phyloP scores from a whole-genome alignment of 2,329 filamentous ascomycete species.

The Alternaria gansuensis region DNA sequence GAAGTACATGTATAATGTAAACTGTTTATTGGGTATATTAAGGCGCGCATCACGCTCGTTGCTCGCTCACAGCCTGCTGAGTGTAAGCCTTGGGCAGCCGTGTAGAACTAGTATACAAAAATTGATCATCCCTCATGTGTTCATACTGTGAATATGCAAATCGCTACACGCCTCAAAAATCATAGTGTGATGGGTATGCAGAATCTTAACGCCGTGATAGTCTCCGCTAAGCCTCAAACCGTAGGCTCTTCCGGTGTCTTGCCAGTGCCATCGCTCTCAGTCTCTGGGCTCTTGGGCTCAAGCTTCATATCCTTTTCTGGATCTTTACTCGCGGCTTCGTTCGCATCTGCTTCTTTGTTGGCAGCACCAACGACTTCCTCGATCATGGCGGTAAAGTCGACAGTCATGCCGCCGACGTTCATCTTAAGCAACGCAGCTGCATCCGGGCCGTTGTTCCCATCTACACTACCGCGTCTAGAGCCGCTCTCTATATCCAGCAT shows the following conservation, averaged over 20 bases:
- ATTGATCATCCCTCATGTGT: conserved; percentile 11
- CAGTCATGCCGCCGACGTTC: conserved; percentile 40
- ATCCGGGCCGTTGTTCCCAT: conserved; percentile 19
- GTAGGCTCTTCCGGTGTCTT: conserved; percentile 29
- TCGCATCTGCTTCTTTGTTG: conserved; percentile 26
- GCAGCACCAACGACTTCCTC: conserved; percentile 45
- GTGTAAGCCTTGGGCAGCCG: not conserved
- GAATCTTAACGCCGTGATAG: conserved; percentile 8
- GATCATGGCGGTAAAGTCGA: conserved; percentile 51
- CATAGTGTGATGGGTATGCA: conserved; percentile 2
- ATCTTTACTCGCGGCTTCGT: not conserved
- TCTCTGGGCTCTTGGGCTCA: conserved; percentile 19
- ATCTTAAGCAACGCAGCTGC: conserved; percentile 36
- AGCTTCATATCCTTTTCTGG: conserved; percentile 11
- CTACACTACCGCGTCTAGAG: conserved; percentile 17
- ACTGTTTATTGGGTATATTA: conserved; percentile 3
- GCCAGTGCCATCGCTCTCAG: conserved; percentile 21
- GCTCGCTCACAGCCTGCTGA: not conserved
- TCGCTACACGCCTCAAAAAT: conserved; percentile 9
- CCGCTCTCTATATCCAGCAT: conserved; percentile 30
- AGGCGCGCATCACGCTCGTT: not conserved
- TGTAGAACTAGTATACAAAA: conserved; percentile 7
- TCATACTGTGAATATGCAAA: conserved; percentile 12
- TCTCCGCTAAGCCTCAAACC: conserved; percentile 1
- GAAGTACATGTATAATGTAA: not conserved